Base-by-base conservation (phyloP, 352 stramenopile genomes). In the Pythium sukuiense region DNA sequence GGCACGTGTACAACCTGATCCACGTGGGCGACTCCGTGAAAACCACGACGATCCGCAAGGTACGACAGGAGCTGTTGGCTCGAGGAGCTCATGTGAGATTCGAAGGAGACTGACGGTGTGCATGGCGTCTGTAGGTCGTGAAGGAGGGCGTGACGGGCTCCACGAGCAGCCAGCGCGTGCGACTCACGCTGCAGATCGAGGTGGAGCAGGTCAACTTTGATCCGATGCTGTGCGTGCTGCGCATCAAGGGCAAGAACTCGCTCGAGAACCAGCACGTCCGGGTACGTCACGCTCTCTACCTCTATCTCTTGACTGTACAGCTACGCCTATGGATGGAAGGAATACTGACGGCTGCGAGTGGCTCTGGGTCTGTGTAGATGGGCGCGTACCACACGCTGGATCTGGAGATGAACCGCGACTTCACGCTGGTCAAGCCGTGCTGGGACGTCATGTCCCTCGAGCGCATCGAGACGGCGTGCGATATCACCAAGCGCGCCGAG, bases 1-100 rank as follows among this genome's bases (percentile, higher is more conserved):
- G 97, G 96, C 97, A 99, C 70, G 85, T 97, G 32, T 99, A 99
- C 87, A 99, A 99, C 76, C 81, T 99, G 41, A 97, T 99, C 43
- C 86, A 97, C 70, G 85, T 89, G 49, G 79, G 81, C 16, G 97
- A 99, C 75, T 89, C 86, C 48, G 91, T 99, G 43, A 95, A 97
- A 64, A 98, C 95, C 55, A 99, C 93, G 55, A 99, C 97, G 1
- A 90, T 99, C 56, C 92, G 97, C 46, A 99, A 99, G 83, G 97
- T 99, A 27, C 45, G 52, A 27, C 8, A 45, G 9, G 16, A 20
- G n/a, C 14, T 16, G 30, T n/a, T 2, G 18, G 3, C n/a, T 2
- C 43, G 46, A 63, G 54, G 41, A 50, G 59, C 59, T 65, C 8
- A 6, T 1, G n/a, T 24, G 26, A 55, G 49, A 55, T 55, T 55